Evolutionary conservation across 202 grass and related monocot genomes (phyloP), one percentile per base, ranked within the genome.

Genomic region (Panicum virgatum): DNA sequence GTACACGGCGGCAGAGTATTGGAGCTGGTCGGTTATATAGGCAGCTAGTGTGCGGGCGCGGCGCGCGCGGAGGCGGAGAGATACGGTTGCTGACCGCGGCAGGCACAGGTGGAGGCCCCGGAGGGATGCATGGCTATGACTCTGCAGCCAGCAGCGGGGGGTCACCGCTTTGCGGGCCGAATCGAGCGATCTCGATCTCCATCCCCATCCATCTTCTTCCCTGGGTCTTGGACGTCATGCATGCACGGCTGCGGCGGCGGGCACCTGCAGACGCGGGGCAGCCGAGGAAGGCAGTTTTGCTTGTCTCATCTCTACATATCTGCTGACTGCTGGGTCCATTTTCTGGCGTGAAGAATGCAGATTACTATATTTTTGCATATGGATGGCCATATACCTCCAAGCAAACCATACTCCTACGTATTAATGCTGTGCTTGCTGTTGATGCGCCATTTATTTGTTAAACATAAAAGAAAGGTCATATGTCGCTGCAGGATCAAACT

Each of bases 81-180:
- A 53, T 48, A 63, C 26, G 69, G 69, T 68, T 80, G 84, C 38
- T 80, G 84, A 87, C 79, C 72, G 11, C 73, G 42, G 48, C 51
- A 59, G 26, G 42, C 22, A 77, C 72, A 87, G 43, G 64, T 82
- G 85, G 34, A 87, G 63, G 79, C 54, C 29, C 54, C 18, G 3
- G 54, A 75, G 63, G 23, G 73, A 54, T 58, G 52, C 22, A 25
- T 39, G 26, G 46, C 19, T 54, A 46, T 85, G 76, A 86, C 58
- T 80, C 70, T 5, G 38, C 11, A 39, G 32, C 9, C 69, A 42
- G 16, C 30, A 15, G 50, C 47, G 9, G n/a, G 58, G 52, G 72
- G 0, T 27, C 77, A 75, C 79, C 78, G 78, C 84, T 74, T 27
- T 13, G 54, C 39, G 59, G 47, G 16, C 22, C 36, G 63, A 39